These are phyloP conservation scores for Paramecium caudatum DNA, from an alignment of 73 alveolate genomes.

Conservation along the genomic window DNA sequence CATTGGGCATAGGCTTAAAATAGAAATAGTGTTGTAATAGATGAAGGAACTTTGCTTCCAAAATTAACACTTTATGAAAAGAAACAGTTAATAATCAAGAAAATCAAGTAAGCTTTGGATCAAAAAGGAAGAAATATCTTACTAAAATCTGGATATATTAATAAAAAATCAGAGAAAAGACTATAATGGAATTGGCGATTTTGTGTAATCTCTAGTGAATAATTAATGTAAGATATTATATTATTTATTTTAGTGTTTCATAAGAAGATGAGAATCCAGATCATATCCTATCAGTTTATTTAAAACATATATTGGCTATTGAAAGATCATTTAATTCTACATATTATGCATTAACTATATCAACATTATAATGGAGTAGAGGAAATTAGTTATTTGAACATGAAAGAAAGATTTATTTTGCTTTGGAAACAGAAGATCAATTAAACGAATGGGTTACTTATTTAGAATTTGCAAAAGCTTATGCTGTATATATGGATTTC, in stretches of 20 bases:
- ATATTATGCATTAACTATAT: background rate
- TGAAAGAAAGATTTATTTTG: slow-evolving; percentile 7
- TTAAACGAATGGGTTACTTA: slow-evolving; percentile 48
- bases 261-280: slow-evolving; percentile 70
- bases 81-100: slow-evolving; percentile 13
- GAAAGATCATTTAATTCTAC: background rate
- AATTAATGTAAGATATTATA: background rate
- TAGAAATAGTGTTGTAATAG: background rate
- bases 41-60: background rate
- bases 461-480: slow-evolving; percentile 63
- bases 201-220: slow-evolving; percentile 30
- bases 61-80: background rate
- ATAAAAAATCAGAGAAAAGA: slow-evolving; percentile 49
- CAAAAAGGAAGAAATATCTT: background rate
- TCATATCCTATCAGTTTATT: background rate
- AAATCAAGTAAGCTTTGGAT: slow-evolving; percentile 16
- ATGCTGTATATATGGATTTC: slow-evolving; percentile 60
- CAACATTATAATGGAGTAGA: slow-evolving; percentile 49
- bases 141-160: slow-evolving; percentile 20
- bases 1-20: slow-evolving; percentile 44
- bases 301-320: background rate
- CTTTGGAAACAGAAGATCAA: slow-evolving; percentile 53
- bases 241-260: background rate
- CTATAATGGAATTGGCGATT: slow-evolving; percentile 51
- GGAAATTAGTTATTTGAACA: background rate